These are phyloP conservation scores for Fremontodendron californicum DNA, from an alignment of 345 rosid genomes.

Conservation along the genomic window DNA sequence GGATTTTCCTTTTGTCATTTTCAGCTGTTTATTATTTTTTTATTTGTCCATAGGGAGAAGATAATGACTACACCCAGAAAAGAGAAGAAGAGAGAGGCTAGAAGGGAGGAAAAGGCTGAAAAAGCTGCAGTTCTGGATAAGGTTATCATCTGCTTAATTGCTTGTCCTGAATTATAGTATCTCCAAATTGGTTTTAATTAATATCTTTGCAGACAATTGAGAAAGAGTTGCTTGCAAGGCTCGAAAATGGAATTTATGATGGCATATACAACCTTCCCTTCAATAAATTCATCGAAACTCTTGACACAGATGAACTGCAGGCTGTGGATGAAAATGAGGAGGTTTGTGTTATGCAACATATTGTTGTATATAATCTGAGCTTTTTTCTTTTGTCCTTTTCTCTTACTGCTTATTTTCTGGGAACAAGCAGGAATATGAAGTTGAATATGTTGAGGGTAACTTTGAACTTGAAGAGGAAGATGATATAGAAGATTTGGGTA, in stretches of 20 bases:
- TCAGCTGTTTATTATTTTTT: not conserved
- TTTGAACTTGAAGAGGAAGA: conserved; percentile 82
- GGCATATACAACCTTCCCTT: conserved; percentile 69
- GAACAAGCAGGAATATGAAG: conserved; percentile 53
- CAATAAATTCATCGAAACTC: conserved; percentile 37
- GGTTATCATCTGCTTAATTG: conserved; percentile 36
- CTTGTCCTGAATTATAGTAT: conserved; percentile 5
- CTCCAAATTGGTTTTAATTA: conserved; percentile 7
- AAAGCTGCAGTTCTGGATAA: conserved; percentile 73
- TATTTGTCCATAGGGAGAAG: conserved; percentile 49
- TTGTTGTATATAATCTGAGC: not conserved
- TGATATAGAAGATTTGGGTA: conserved; percentile 81
- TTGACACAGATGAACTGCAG: conserved; percentile 39
- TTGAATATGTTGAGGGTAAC: conserved; percentile 77
- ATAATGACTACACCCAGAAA: conserved; percentile 68
- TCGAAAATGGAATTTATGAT: conserved; percentile 60
- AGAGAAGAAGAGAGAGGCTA: conserved; percentile 55
- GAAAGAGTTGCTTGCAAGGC: conserved; percentile 76
- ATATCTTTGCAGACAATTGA: conserved; percentile 61
- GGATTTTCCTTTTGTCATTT: not conserved
- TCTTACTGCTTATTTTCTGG: not conserved
- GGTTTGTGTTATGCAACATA: conserved; percentile 31
- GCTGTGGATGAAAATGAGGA: conserved; percentile 48
- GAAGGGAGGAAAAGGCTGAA: conserved; percentile 85
- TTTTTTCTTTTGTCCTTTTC: not conserved